These are phyloP conservation scores for sorghum (Sorghum bicolor) DNA, from an alignment of 176 grass and related monocot species.

Conservation along the genomic window DNA sequence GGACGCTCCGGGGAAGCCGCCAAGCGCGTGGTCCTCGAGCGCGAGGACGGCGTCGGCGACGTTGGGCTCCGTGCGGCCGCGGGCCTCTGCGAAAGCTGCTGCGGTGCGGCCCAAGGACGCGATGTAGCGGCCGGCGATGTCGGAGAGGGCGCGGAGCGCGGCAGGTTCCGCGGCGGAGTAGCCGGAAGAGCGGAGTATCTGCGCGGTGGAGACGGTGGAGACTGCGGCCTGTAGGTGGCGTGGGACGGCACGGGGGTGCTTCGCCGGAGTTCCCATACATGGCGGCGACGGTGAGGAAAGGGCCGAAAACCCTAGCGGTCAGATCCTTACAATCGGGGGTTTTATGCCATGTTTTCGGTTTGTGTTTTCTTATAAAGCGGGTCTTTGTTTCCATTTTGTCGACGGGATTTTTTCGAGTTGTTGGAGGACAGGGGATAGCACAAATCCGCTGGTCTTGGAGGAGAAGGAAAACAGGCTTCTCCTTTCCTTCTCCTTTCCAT, in stretches of 20 bases:
- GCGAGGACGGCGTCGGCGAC: constrained; percentile 45
- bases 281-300: not conserved
- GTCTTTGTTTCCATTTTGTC: not conserved
- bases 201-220: constrained; percentile 34
- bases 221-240: not conserved
- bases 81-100: constrained; percentile 35
- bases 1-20: constrained; percentile 41
- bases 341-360: constrained; percentile 28
- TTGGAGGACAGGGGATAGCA: no score
- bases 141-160: constrained; percentile 43
- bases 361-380: not conserved
- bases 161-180: constrained; percentile 38
- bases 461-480: no score
- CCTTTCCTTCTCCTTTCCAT: no score
- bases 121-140: constrained; percentile 42
- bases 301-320: constrained; percentile 16
- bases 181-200: constrained; percentile 50
- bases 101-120: constrained; percentile 39
- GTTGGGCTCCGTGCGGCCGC: constrained; percentile 53
- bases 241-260: not conserved
- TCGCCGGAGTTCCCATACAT: constrained; percentile 57
- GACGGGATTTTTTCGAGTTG: not conserved
- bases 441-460: no score
- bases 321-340: not conserved
- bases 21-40: constrained; percentile 39